Base-by-base conservation (phyloP, 305 asterid species). In the Fraxinus dipetala region DNA sequence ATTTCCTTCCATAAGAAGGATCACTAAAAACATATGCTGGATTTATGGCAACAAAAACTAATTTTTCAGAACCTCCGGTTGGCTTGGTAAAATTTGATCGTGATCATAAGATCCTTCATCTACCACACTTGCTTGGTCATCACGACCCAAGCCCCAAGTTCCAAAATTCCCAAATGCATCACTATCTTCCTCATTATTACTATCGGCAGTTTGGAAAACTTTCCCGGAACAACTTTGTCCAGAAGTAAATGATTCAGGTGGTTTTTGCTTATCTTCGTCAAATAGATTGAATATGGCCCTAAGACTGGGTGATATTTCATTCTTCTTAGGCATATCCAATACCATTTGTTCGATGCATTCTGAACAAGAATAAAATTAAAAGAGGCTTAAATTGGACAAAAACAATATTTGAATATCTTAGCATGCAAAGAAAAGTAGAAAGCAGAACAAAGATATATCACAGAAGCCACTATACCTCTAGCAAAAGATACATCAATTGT, bases 241-340 rank as follows among this genome's bases (percentile, higher is more conserved):
- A 51, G 85, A 82, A 70, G 87, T 79, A 84, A 86, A 85, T 77
- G 90, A 81, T 80, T 89, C 95, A 32, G 91, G 83, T 56, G 87
- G 93, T 88, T 90, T 90, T 80, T 59, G 88, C 81, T 83, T 89
- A 86, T 92, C 94, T 81, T 87, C 91, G 80, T 88, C 93, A 82
- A 94, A 91, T 85, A 88, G 95, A 83, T 86, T 84, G 56, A 92
- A 80, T 70, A 96, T 92, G 84, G 84, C 90, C 87, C 87, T 75
- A 69, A 96, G 94, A 87, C 95, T 94, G 36, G 99, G 98, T 56
- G 98, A 93, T 87, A 96, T 93, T 73, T 92, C 95, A 73, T 88
- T 77, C 73, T 81, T 88, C 81, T 87, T 89, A 40, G 86, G 91
- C 93, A 95, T 88, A 83, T 86, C 85, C 78, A 83, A 59, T 82